Conservation (phyloP, 116 monocot species). For the Phalaenopsis hybrid region DNA sequence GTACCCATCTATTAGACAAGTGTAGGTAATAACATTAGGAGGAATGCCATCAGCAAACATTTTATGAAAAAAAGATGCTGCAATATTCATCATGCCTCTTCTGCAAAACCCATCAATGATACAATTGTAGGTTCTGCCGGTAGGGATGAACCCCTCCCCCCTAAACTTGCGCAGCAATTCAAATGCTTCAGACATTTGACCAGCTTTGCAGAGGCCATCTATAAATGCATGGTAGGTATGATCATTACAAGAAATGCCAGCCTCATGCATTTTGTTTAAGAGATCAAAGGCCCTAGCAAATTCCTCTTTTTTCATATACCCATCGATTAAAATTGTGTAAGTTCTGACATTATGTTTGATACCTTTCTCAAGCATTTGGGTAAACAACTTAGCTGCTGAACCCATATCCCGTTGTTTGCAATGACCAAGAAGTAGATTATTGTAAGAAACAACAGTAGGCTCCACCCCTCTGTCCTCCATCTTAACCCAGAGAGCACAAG, state of each 20-base stretch:
- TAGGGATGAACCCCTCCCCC: slow-evolving; percentile 55
- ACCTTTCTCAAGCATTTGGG: slow-evolving; percentile 36
- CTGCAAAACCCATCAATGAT: slow-evolving; percentile 54
- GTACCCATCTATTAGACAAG: slow-evolving; percentile 58
- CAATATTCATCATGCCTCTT: slow-evolving; percentile 36
- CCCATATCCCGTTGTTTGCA: slow-evolving; percentile 38
- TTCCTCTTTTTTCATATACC: slow-evolving; percentile 34
- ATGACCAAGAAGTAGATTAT: slow-evolving; percentile 44
- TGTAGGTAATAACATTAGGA: slow-evolving; percentile 60
- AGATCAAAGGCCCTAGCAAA: slow-evolving; percentile 35
- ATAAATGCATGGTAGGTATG: slow-evolving; percentile 47
- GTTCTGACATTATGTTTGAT: slow-evolving; percentile 42
- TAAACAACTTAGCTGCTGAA: slow-evolving; percentile 34
- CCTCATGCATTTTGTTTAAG: slow-evolving; percentile 26
- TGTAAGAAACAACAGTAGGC: slow-evolving; percentile 45
- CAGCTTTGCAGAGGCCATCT: slow-evolving; percentile 44
- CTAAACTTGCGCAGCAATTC: slow-evolving; percentile 35
- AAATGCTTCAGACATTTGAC: slow-evolving; percentile 32
- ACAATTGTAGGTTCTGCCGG: slow-evolving; percentile 52
- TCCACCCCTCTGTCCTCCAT: slow-evolving; percentile 49
- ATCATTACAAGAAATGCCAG: slow-evolving; percentile 39
- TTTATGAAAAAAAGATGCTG: slow-evolving; percentile 31
- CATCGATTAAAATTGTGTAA: slow-evolving; percentile 49
- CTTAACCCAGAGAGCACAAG: slow-evolving; percentile 37
- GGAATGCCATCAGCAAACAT: slow-evolving; percentile 41